phyloP scores from a whole-genome alignment of 345 rosid species.

The Citrus cavaleriei region DNA sequence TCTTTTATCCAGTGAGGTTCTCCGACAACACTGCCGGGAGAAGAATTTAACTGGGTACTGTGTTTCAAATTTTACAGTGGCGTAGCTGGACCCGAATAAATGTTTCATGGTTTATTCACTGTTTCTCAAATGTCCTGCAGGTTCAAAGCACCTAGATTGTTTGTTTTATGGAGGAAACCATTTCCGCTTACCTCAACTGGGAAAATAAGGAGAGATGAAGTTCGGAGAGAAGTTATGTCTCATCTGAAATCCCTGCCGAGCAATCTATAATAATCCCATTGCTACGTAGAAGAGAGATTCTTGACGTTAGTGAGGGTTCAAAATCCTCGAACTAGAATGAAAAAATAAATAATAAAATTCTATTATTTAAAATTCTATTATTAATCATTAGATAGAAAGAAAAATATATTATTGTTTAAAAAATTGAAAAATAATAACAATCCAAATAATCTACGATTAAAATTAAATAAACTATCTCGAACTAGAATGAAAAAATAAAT shows the following conservation, averaged over 20 bases:
- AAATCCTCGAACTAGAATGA: too few species aligned
- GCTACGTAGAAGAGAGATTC: too few species aligned
- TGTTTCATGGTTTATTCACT: not conserved
- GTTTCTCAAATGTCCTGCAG: slow-evolving; percentile 33
- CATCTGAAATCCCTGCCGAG: slow-evolving; percentile 35
- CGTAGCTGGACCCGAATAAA: not conserved
- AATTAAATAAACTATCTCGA: too few species aligned
- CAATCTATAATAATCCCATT: slow-evolving; percentile 40
- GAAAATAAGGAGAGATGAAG: slow-evolving; percentile 66
- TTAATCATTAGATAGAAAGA: too few species aligned
- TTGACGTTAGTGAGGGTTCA: too few species aligned
- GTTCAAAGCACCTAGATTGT: slow-evolving; percentile 72
- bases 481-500: too few species aligned
- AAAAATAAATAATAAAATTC: too few species aligned
- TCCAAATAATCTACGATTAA: too few species aligned
- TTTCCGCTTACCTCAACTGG: slow-evolving; percentile 70
- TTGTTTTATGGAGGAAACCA: slow-evolving; percentile 57
- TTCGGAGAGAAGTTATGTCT: slow-evolving; percentile 44
- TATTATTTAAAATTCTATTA: too few species aligned
- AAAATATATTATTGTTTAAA: too few species aligned
- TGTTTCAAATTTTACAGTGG: not conserved
- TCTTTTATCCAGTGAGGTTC: slow-evolving; percentile 46
- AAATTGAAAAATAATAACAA: too few species aligned
- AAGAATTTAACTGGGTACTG: slow-evolving; percentile 58
- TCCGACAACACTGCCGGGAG: slow-evolving; percentile 41